Conservation (phyloP, 805 yeast species). For the Yarrowia sp. region DNA sequence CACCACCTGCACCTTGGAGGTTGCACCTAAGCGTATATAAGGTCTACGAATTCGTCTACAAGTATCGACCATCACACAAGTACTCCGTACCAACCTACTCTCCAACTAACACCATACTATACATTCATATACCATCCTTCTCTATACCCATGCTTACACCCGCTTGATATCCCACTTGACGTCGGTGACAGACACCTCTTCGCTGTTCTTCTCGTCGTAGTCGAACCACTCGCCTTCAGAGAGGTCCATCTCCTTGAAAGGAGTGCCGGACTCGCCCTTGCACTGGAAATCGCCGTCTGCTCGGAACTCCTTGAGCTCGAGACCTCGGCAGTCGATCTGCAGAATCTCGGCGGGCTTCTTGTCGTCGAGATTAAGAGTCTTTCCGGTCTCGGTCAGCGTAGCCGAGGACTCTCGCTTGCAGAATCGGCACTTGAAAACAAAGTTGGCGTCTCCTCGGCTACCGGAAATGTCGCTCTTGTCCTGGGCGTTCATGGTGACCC, state of each 20-base stretch:
- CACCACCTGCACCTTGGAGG: slow-evolving; percentile 12
- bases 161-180: slow-evolving; percentile 67
- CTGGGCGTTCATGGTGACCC: slow-evolving; percentile 63
- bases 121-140: slow-evolving; percentile 27
- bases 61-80: not conserved
- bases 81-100: too few species aligned
- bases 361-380: slow-evolving; percentile 51
- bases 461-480: slow-evolving; percentile 57
- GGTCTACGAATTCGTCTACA: not conserved
- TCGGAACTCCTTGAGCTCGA: slow-evolving; percentile 71
- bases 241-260: slow-evolving; percentile 70
- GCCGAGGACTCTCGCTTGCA: slow-evolving; percentile 58
- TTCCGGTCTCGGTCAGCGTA: slow-evolving; percentile 44
- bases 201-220: slow-evolving; percentile 83
- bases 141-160: slow-evolving; percentile 39
- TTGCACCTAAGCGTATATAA: not conserved
- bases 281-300: slow-evolving; percentile 71
- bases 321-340: slow-evolving; percentile 84
- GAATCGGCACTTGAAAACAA: slow-evolving; percentile 74
- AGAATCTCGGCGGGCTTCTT: slow-evolving; percentile 53
- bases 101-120: not conserved
- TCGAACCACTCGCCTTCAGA: slow-evolving; percentile 92
- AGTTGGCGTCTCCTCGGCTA: slow-evolving; percentile 82
- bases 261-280: slow-evolving; percentile 60
- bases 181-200: slow-evolving; percentile 82